Percentiles rank a stretch among this genome's conserved stretches.
Conservation (phyloP, 441 rosid species). For the Francoa sonchifolia region DNA sequence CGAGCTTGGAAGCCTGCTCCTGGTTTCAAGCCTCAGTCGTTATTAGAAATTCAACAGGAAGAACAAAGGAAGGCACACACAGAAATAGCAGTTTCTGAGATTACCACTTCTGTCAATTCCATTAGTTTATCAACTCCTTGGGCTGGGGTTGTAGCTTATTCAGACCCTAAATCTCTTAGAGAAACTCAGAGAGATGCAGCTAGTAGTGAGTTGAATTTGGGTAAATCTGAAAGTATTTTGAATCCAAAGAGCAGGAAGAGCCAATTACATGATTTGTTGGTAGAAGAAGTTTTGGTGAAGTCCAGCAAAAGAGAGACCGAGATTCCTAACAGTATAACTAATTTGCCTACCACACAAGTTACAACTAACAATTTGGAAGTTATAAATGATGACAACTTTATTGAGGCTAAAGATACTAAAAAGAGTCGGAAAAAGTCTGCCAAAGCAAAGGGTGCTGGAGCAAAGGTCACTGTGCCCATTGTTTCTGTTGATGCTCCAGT, state of each 20-base stretch:
- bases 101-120: slow-evolving; percentile 26
- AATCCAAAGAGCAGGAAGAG: slow-evolving; percentile 44
- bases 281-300: slow-evolving; percentile 51
- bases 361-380: slow-evolving; percentile 21
- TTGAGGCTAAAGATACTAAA: slow-evolving; percentile 82
- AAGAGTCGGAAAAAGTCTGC: slow-evolving; percentile 85
- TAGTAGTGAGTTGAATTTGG: slow-evolving; percentile 23
- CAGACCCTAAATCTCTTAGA: slow-evolving; percentile 36
- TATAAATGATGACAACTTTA: slow-evolving; percentile 58
- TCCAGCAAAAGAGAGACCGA: slow-evolving; percentile 40
- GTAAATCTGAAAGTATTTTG: slow-evolving; percentile 34
- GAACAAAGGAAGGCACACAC: slow-evolving; percentile 68
- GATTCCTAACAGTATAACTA: slow-evolving; percentile 22
- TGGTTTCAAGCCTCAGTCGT: slow-evolving; percentile 86
- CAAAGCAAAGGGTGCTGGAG: slow-evolving; percentile 54
- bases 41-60: slow-evolving; percentile 93
- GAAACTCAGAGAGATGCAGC: slow-evolving; percentile 34
- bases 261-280: slow-evolving; percentile 58
- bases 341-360: slow-evolving; percentile 18
- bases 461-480: slow-evolving; percentile 35
- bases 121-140: slow-evolving; percentile 45
- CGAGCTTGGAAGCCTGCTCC: slow-evolving; percentile 99
- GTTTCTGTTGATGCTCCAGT: slow-evolving; percentile 35
- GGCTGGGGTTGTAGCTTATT: slow-evolving; percentile 57
- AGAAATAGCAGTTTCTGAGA: slow-evolving; percentile 50